These are phyloP conservation scores for Themeda triandra DNA, from an alignment of 176 grass and related monocot species.

Conservation along the genomic window DNA sequence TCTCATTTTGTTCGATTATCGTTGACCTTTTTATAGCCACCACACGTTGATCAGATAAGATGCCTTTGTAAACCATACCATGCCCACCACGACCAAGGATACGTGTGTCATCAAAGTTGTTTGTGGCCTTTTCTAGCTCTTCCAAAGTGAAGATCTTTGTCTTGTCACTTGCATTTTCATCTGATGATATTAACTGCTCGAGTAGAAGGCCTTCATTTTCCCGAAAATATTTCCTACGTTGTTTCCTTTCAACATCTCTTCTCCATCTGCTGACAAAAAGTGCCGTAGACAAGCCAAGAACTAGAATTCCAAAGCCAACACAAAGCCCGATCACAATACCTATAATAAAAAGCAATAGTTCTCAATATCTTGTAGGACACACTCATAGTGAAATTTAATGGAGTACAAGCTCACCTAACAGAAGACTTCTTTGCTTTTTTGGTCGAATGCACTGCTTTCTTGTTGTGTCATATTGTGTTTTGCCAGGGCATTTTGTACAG, in stretches of 20 bases:
- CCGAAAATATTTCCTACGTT: neutral
- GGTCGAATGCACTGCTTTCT: neutral
- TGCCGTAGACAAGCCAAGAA: neutral
- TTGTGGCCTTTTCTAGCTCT: constrained; percentile 12
- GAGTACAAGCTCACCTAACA: neutral
- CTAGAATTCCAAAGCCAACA: neutral
- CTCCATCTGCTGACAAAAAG: neutral
- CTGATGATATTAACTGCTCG: constrained; percentile 15
- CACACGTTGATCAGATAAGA: constrained; percentile 1
- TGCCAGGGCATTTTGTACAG: neutral
- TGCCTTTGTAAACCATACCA: constrained; percentile 14
- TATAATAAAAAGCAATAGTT: neutral
- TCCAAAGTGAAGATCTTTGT: neutral
- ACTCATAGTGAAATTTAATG: neutral
- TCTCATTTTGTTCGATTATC: neutral
- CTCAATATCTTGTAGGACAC: too few relatives aligned
- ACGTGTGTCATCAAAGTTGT: neutral
- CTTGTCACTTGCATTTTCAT: neutral
- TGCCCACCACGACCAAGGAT: constrained; percentile 1
- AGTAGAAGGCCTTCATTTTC: constrained; percentile 29
- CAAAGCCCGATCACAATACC: constrained; percentile 15
- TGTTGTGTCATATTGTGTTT: neutral
- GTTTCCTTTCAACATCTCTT: neutral
- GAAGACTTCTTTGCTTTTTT: neutral
- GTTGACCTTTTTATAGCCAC: neutral